Base-by-base conservation (phyloP, 148 eudicot species). In the Limonium bicolor region DNA sequence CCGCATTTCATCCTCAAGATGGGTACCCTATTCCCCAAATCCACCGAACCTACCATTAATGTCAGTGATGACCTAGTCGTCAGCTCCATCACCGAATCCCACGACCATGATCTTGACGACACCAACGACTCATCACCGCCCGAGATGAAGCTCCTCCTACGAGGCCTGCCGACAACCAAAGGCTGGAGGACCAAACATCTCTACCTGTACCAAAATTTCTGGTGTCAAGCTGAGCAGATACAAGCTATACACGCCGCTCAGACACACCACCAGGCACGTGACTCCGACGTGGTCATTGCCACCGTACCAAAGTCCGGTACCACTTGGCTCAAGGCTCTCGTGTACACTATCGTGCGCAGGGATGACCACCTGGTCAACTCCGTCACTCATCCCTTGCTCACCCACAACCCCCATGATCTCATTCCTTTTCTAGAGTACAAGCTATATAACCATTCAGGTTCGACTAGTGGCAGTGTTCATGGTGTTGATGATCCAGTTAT, bases 131-230 rank as follows among this genome's bases (percentile, higher is more conserved):
- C n/a, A n/a, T n/a, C n/a, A n/a, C n/a, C n/a, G n/a, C n/a, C n/a
- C n/a, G n/a, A n/a, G n/a, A n/a, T n/a, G n/a, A n/a, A n/a, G n/a
- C n/a, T n/a, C n/a, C 29, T 41, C 16, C 7, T 41, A 4, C 17
- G 12, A 16, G 13, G 41, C 6, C 54, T 50, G 27, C 43, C 43
- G 0, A 35, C 23, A 9, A 42, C 4, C 18, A 57, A 39, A 20
- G 54, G 37, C 6, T 28, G 36, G 27, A 33, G 39, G 7, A 50
- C 37, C 29, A 36, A 36, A 20, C 16, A 28, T 36, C 51, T 48
- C 24, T 47, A 41, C 39, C 20, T 48, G 18, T 50, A 48, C 27
- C 55, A 58, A 26, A 44, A 37, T 25, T 59, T 59, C 14, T 59
- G 58, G 51, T 59, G 64, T 19, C 58, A 41, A 2, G 34, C 40